Evolutionary conservation across 176 grass and related monocot genomes (phyloP), one percentile per base, ranked within the genome.

Genomic region (Calamus simplicifolius): DNA sequence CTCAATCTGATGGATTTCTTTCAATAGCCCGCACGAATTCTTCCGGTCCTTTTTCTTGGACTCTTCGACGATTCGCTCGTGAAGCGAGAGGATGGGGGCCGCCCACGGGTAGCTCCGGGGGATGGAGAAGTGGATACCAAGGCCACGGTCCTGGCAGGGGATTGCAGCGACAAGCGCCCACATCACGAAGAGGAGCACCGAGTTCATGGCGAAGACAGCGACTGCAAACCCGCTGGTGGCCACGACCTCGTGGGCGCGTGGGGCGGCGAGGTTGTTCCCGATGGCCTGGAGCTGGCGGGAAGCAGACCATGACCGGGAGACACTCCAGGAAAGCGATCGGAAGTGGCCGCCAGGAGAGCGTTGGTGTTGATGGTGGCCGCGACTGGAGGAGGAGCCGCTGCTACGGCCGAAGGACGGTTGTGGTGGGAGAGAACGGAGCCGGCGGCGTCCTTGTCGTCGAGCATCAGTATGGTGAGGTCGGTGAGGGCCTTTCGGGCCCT

Each of bases 281-380:
- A 98, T 98, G 14, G 68, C 76, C 73, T 91, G 87, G 53, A 98
- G 75, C 88, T 98, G 94, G 18, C 88, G 63, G 19, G 88, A 81
- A 23, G 94, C 94, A 0, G 94, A 98, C 94, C 94, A 98, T 2
- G 76, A 78, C 13, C 81, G 88, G 16, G 94, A 98, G 21, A 98
- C 94, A 70, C 88, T 93, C 94, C 88, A 98, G 4, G 93, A 92
- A 15, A 92, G 84, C 17, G 93, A 92, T 49, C 93, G 87, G 84
- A 89, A 98, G 76, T 97, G 93, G 73, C 70, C 18, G 62, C 75
- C 1, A 70, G 59, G 27, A 55, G 82, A 5, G 55, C 75, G 60
- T 0, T 73, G 74, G 0, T 82, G 80, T 0, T 70, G 54, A 16
- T 70, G 71, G 18, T 35, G 16, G 6, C 61, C 50, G 50, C 75